A percentile compares a stretch with the other conserved stretches of the same genome.
Conservation (phyloP, 2,329 filamentous ascomycete species). For the Fusarium nanum region DNA sequence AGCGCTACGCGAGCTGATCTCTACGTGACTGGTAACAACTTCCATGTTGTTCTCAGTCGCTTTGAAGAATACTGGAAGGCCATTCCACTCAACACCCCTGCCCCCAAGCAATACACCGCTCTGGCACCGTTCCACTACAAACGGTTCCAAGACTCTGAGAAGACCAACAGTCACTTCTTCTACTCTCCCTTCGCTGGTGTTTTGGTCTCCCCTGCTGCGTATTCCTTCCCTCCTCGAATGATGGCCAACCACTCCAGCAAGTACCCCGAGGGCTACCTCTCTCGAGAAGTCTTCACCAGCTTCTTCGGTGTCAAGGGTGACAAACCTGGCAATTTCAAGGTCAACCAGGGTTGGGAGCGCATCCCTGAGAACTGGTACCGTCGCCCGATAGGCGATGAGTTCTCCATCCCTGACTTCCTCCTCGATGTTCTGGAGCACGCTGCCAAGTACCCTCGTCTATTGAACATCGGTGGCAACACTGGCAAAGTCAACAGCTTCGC, state of each 20-base stretch:
- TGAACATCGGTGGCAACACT: slow-evolving; percentile 5
- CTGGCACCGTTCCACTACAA: slow-evolving; percentile 45
- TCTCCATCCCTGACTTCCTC: slow-evolving; percentile 4
- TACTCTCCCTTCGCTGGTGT: background rate
- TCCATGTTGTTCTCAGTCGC: slow-evolving; percentile 61
- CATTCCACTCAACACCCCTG: slow-evolving; percentile 6
- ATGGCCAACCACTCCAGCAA: slow-evolving; percentile 14
- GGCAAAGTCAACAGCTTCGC: slow-evolving; percentile 9
- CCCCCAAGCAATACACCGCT: slow-evolving; percentile 9
- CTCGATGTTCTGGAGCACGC: slow-evolving; percentile 5
- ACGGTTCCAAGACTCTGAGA: slow-evolving; percentile 54
- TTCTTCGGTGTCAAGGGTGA: slow-evolving; percentile 10
- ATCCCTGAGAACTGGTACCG: slow-evolving; percentile 20
- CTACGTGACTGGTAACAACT: slow-evolving; percentile 62
- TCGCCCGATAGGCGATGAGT: background rate
- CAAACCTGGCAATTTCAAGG: slow-evolving; percentile 18
- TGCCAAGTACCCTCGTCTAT: background rate
- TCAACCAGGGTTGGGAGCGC: slow-evolving; percentile 16
- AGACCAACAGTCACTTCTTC: slow-evolving; percentile 13
- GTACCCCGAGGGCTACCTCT: slow-evolving; percentile 13
- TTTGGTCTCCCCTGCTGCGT: slow-evolving; percentile 1
- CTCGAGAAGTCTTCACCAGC: slow-evolving; percentile 1
- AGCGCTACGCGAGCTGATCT: slow-evolving; percentile 63
- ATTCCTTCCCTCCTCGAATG: slow-evolving; percentile 14
- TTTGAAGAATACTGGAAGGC: slow-evolving; percentile 50